Base-by-base conservation (phyloP, 2,329 filamentous ascomycete species). In the Fusarium protoensiforme region DNA sequence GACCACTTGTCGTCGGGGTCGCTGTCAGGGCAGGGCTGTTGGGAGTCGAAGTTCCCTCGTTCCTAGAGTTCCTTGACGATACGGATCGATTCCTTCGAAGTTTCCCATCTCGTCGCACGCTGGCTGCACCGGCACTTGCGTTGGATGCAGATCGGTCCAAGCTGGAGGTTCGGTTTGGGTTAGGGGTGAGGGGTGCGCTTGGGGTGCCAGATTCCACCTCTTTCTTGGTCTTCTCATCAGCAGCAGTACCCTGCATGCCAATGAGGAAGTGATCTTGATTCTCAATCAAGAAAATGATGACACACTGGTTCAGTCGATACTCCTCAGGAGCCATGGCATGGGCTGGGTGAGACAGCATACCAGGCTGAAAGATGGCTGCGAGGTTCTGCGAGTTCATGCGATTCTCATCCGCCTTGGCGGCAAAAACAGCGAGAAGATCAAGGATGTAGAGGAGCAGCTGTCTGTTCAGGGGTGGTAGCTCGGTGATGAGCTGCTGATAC, bases 231-330 rank as follows among this genome's bases (percentile, higher is more conserved):
- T 89, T 92, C 80, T 97, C 94, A 80, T 98, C 95, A n/a, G 95
- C 94, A n/a, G 91, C 95, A n/a, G 95, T 98, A 51, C 96, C 96
- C 80, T 95, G 94, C 96, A 99, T 99, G 64, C 96, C 96, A 73
- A 99, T 97, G 74, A 99, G 86, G 86, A 99, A 99, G 82, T 98
- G 94, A 79, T 99, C 96, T 81, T 99, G 96, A 78, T 99, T 98
- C 80, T 98, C 95, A 75, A 99, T 99, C 76, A 99, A 85, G 82
- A 99, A 99, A 59, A 99, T 98, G 72, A 99, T 89, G 22, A 99
- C 96, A 78, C 96, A 96, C 86, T 99, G 96, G 80, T 97, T 98
- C 7, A 99, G 86, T 35, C 94, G 92, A 81, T 99, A 99, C 80
- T 98, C 96, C 65, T 93, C 90, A 0, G 96, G 96, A 1, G 94